Base-by-base conservation (phyloP, 352 stramenopile genomes). In the Pythium aristosporum region DNA sequence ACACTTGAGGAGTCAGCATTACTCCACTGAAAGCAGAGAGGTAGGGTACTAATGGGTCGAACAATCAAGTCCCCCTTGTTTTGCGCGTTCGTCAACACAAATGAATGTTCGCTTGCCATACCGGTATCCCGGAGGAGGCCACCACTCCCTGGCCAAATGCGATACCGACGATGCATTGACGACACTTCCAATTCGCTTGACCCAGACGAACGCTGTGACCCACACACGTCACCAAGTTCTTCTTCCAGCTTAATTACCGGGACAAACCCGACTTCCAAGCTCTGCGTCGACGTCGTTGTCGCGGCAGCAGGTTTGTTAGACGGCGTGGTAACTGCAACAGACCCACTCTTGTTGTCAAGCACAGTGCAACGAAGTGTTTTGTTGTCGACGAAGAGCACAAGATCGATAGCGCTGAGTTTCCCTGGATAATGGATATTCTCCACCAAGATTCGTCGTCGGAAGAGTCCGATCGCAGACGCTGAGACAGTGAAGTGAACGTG, bases 401-500 rank as follows among this genome's bases (percentile, higher is more conserved):
- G 69, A 43, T 96, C 85, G 12, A 96, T 75, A 8, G 75, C 80
- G 55, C 68, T 93, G 50, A 92, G 74, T 68, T 91, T 92, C 7
- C 82, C 85, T 15, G 82, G 82, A 59, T 93, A 94, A 46, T 94
- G 74, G 34, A 88, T 76, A 48, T 94, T 96, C 62, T 95, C 86
- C 23, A 96, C 76, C 46, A 94, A 66, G 41, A 96, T 89, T 13
- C 85, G 83, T 25, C 86, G 74, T 32, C 85, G 78, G 62, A 94
- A 95, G 20, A 94, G 71, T 12, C 88, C 88, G 43, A 87, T 86
- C 44, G 74, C 85, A 32, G 82, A 82, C 11, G 88, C 81, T 48
- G 81, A 81, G 12, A 95, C 65, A 12, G 65, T 67, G 53, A 96
- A 94, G 18, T 76, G 62, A 50, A 96, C 75, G 16, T 63, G 65